A percentile compares a stretch with the other conserved stretches of the same genome.
These are phyloP conservation scores for Mycena capillaripes DNA, from an alignment of 768 basidiomycete genomes.

Conservation along the genomic window DNA sequence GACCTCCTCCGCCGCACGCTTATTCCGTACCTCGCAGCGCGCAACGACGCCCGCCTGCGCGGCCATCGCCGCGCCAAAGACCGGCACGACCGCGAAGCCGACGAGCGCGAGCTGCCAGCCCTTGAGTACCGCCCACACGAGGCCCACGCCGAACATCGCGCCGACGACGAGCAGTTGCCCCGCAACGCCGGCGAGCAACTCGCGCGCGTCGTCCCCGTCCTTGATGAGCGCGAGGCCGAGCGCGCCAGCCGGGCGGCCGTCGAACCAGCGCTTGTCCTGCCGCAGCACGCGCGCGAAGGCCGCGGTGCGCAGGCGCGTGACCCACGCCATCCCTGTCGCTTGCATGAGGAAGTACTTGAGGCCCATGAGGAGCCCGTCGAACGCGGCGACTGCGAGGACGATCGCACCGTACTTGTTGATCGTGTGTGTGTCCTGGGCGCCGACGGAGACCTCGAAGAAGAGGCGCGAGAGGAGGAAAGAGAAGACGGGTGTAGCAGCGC, in stretches of 20 bases:
- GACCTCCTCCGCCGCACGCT: conserved; percentile 88
- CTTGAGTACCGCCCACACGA: conserved; percentile 89
- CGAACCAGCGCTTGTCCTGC: conserved; percentile 94
- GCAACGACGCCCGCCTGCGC: conserved; percentile 81
- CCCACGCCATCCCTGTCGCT: conserved; percentile 80
- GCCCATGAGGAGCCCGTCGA: conserved; percentile 83
- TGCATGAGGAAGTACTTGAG: conserved; percentile 89
- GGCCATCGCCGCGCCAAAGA: conserved; percentile 83
- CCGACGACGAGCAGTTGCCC: conserved; percentile 80
- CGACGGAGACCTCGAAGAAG: conserved; percentile 80
- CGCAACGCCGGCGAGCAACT: conserved; percentile 79
- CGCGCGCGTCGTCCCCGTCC: conserved; percentile 90
- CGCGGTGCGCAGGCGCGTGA: conserved; percentile 69
- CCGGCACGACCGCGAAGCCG: conserved; percentile 88
- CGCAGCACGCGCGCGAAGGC: conserved; percentile 72
- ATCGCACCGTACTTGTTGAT: conserved; percentile 83
- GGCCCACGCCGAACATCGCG: conserved; percentile 86
- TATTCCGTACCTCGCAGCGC: conserved; percentile 83
- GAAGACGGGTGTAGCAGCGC: conserved; percentile 92
- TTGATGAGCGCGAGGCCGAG: conserved; percentile 86
- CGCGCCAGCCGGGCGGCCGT: conserved; percentile 69
- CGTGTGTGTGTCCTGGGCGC: conserved; percentile 69
- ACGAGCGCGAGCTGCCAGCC: conserved; percentile 96
- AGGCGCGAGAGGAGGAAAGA: conserved; percentile 90
- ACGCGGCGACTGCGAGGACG: conserved; percentile 78